Conservation (phyloP, 1,139 yeast species). For the Yamadazyma aaseri region DNA sequence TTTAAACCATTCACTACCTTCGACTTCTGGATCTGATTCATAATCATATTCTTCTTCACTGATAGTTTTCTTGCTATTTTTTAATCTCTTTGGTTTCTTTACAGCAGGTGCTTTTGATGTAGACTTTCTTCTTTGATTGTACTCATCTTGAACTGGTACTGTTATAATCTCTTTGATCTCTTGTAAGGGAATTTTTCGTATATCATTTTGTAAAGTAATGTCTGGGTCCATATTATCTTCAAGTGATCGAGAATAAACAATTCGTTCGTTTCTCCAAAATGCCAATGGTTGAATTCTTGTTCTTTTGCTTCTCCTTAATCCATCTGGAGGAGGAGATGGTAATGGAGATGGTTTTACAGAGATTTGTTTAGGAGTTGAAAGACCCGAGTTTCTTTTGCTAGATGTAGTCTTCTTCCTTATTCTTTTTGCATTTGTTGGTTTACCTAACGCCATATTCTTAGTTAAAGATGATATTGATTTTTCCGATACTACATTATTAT, state of each 20-base stretch:
- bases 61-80: constrained; percentile 5
- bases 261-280: constrained; percentile 81
- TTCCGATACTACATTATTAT: neutral
- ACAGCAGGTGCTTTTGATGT: constrained; percentile 15
- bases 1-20: constrained; percentile 58
- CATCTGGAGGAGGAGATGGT: constrained; percentile 49
- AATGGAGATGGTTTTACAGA: constrained; percentile 33
- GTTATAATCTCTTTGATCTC: constrained; percentile 60
- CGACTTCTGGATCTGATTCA: constrained; percentile 42
- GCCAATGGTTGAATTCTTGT: constrained; percentile 72
- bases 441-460: constrained; percentile 43
- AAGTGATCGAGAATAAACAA: constrained; percentile 56
- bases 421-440: constrained; percentile 15
- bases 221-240: constrained; percentile 40
- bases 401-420: constrained; percentile 4
- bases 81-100: constrained; percentile 9
- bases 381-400: constrained; percentile 1
- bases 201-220: constrained; percentile 33
- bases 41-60: constrained; percentile 25
- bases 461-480: constrained; percentile 27
- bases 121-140: constrained; percentile 12
- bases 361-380: constrained; percentile 6
- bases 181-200: constrained; percentile 49
- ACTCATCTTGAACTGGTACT: constrained; percentile 40
- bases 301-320: constrained; percentile 55